These are phyloP conservation scores for Pyropia yezoensis DNA, from an alignment of 23 red algal genomes.

Conservation along the genomic window DNA sequence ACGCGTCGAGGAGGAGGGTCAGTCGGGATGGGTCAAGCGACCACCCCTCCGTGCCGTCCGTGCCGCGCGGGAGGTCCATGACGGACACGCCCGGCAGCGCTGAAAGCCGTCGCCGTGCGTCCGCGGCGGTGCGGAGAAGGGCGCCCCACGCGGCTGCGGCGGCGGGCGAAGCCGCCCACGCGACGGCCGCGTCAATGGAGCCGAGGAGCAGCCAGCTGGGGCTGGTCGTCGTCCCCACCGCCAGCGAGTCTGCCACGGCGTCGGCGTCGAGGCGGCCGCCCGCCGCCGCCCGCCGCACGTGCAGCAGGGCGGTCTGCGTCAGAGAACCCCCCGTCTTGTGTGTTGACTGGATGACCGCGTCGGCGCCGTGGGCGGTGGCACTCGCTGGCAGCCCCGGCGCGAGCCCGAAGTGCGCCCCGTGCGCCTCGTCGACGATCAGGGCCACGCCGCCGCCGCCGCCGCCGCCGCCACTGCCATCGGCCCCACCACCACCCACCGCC, in stretches of 20 bases:
- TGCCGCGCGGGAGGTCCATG: not conserved
- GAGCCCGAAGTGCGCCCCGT: constrained; percentile 80
- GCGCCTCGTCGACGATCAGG: constrained; percentile 93
- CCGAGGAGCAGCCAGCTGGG: constrained; percentile 71
- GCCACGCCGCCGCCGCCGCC: not conserved
- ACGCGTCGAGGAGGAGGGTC: constrained; percentile 33
- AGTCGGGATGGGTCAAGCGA: constrained; percentile 58
- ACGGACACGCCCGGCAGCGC: constrained; percentile 10
- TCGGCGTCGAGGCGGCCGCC: constrained; percentile 5
- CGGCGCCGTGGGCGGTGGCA: constrained; percentile 40
- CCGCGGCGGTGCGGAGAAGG: too few species aligned
- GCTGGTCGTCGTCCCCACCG: constrained; percentile 66
- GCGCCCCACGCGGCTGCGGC: too few species aligned
- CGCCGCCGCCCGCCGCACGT: constrained; percentile 41
- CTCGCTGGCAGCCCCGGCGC: constrained; percentile 34
- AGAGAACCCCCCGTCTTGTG: constrained; percentile 79
- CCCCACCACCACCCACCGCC: too few species aligned
- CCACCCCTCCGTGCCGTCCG: too few species aligned
- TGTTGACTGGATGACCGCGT: constrained; percentile 80
- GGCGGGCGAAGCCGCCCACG: too few species aligned
- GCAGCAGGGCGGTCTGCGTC: constrained; percentile 88
- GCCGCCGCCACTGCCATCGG: too few species aligned
- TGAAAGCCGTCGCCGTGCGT: not conserved
- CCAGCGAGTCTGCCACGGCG: constrained; percentile 30
- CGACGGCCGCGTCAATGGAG: constrained; percentile 66